phyloP scores from a whole-genome alignment of 148 eudicot species.

The Pouteria glomerata region DNA sequence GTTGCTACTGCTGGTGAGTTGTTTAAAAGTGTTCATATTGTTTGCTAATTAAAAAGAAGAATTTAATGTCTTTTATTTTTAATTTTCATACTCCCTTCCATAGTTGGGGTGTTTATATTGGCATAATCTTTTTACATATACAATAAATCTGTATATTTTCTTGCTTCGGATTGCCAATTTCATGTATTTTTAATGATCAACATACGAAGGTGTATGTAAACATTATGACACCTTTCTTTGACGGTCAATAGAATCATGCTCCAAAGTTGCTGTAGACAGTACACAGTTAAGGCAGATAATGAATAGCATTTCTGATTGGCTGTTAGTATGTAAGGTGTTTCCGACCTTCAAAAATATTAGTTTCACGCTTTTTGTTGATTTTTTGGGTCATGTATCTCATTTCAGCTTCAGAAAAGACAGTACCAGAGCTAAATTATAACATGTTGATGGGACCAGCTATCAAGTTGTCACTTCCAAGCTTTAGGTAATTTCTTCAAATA shows the following conservation, averaged over 20 bases:
- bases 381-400: slow-evolving; percentile 1
- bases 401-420: slow-evolving; percentile 18
- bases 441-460: slow-evolving; percentile 62
- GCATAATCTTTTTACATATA: not conserved
- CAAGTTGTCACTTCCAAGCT: slow-evolving; percentile 88
- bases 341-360: not conserved
- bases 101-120: not conserved
- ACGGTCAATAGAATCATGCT: slow-evolving; percentile 5
- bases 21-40: not conserved
- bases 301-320: not conserved
- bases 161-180: not conserved
- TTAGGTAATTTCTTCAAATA: slow-evolving; percentile 41
- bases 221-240: not conserved
- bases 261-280: not conserved
- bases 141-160: not conserved
- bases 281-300: not conserved
- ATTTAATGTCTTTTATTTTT: not conserved
- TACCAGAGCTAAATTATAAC: slow-evolving; percentile 27
- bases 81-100: not conserved
- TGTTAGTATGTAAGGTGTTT: not conserved
- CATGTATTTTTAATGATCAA: not conserved
- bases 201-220: not conserved
- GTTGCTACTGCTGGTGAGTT: slow-evolving; percentile 52
- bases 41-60: not conserved
- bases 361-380: not conserved